These are phyloP conservation scores for Nigrospora sphaerica DNA, from an alignment of 2,329 filamentous ascomycete species.

Conservation along the genomic window DNA sequence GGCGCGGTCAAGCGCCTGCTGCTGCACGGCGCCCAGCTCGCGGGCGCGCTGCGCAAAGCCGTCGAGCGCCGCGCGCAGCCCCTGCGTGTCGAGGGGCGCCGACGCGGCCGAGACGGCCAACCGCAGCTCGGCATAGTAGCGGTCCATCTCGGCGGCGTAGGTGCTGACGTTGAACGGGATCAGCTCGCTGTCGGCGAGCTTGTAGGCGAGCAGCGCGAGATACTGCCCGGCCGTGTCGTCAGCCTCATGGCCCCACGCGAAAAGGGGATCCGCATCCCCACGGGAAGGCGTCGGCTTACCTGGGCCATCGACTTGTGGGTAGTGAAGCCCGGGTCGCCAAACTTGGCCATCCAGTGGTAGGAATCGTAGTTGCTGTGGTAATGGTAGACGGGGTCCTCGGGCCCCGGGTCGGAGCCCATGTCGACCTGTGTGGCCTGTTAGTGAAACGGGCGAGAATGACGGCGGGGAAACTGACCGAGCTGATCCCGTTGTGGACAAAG, in stretches of 20 bases:
- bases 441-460: slow-evolving; percentile 14
- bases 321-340: slow-evolving; percentile 60
- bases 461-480: slow-evolving; percentile 23
- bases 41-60: slow-evolving; percentile 24
- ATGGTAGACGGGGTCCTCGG: slow-evolving; percentile 54
- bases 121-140: slow-evolving; percentile 29
- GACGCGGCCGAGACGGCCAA: slow-evolving; percentile 22
- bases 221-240: slow-evolving; percentile 19
- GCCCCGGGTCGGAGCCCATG: slow-evolving; percentile 39
- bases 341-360: slow-evolving; percentile 76
- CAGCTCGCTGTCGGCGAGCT: slow-evolving; percentile 27
- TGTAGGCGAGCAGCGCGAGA: slow-evolving; percentile 29
- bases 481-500: slow-evolving; percentile 50
- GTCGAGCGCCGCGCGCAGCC: slow-evolving; percentile 29
- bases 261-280: not conserved
- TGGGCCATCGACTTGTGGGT: slow-evolving; percentile 53
- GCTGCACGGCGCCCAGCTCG: slow-evolving; percentile 23
- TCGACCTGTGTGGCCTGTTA: slow-evolving; percentile 41
- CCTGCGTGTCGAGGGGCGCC: slow-evolving; percentile 26
- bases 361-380: slow-evolving; percentile 84
- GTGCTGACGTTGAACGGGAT: slow-evolving; percentile 33
- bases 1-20: slow-evolving; percentile 17
- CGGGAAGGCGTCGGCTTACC: slow-evolving; percentile 17
- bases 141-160: slow-evolving; percentile 30
- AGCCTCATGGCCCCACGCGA: not conserved